A percentile compares a stretch with the other conserved stretches of the same genome.
Conservation (phyloP, 2,329 filamentous ascomycete genomes). For the Colletotrichum orchidophilum region DNA sequence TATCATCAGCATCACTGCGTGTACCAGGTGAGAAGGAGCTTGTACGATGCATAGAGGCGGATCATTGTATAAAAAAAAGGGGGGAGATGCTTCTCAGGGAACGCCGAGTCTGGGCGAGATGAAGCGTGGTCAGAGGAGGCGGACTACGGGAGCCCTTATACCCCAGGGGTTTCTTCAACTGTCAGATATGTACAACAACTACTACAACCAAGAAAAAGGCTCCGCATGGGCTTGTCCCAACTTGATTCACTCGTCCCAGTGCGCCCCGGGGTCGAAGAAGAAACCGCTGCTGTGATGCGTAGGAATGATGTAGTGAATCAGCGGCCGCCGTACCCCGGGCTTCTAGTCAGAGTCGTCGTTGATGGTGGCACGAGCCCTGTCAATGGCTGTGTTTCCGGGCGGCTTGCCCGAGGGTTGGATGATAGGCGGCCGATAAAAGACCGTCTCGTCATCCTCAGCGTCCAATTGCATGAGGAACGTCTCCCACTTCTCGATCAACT, state of each 20-base stretch:
- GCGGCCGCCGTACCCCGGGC: conserved; percentile 25
- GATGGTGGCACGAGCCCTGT: conserved; percentile 66
- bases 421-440: conserved; percentile 72
- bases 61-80: background rate
- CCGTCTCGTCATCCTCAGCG: conserved; percentile 84
- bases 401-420: conserved; percentile 59
- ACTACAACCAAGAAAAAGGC: conserved; percentile 15
- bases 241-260: background rate
- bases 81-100: background rate
- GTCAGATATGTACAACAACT: conserved; percentile 37
- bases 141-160: conserved; percentile 25
- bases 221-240: conserved; percentile 20
- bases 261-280: conserved; percentile 12
- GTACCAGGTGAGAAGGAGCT: background rate
- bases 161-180: conserved; percentile 29
- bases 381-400: conserved; percentile 66
- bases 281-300: conserved; percentile 12
- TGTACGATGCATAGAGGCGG: conserved; percentile 25
- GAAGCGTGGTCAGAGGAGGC: conserved; percentile 17
- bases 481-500: conserved; percentile 92
- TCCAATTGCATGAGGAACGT: conserved; percentile 97
- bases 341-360: conserved; percentile 68
- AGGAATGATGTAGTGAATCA: conserved; percentile 10
- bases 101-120: background rate
- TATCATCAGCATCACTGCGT: background rate